Evolutionary conservation across 106 monocot species (phyloP).

Genomic region (Allium cepa): DNA sequence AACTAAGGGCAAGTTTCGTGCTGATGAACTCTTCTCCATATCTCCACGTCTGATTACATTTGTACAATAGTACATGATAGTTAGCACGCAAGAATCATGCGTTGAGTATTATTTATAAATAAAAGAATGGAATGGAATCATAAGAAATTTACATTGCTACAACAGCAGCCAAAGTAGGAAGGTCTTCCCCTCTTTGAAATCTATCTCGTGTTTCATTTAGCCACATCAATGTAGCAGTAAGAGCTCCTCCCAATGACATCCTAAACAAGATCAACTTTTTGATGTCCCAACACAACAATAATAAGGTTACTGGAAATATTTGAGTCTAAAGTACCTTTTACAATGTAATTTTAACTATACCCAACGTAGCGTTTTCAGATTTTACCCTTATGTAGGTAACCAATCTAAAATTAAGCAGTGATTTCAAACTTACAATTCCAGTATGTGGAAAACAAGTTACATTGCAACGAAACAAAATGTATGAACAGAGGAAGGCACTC

Average conservation of each 20-base stretch:
- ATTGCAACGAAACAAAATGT: too few relatives aligned
- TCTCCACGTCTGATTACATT: constrained; percentile 58
- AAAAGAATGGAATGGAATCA: background rate
- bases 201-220: constrained; percentile 49
- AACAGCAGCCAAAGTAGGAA: constrained; percentile 74
- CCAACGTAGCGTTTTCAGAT: too few relatives aligned
- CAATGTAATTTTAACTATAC: too few relatives aligned
- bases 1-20: constrained; percentile 49
- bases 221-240: constrained; percentile 81
- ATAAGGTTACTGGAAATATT: too few relatives aligned
- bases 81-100: background rate
- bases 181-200: constrained; percentile 43
- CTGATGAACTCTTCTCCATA: constrained; percentile 74
- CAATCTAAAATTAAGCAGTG: too few relatives aligned
- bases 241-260: constrained; percentile 90
- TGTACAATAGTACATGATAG: background rate
- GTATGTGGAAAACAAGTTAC: too few relatives aligned
- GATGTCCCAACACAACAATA: too few relatives aligned
- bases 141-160: constrained; percentile 30
- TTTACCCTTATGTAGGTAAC: too few relatives aligned
- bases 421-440: too few relatives aligned
- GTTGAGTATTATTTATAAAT: background rate
- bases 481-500: too few relatives aligned
- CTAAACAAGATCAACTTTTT: constrained; percentile 18
- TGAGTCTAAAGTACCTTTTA: too few relatives aligned